These are phyloP conservation scores for Cordyceps cateniannulata DNA, from an alignment of 2,329 filamentous ascomycete species.

Conservation along the genomic window DNA sequence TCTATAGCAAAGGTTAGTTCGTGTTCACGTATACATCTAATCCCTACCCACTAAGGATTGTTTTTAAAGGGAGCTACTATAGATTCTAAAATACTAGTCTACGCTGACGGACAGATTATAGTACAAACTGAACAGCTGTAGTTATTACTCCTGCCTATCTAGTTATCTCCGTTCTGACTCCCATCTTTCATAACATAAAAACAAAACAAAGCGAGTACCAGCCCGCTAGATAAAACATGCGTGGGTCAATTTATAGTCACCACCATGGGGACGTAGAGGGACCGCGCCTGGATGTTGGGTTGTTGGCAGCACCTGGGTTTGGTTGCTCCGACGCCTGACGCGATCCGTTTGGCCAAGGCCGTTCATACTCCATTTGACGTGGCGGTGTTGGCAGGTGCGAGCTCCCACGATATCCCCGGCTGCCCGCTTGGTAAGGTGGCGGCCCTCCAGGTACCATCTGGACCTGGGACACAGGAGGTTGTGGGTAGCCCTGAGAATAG, in stretches of 20 bases:
- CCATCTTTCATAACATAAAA: background rate
- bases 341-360: background rate
- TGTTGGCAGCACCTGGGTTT: background rate
- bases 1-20: background rate
- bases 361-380: background rate
- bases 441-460: background rate
- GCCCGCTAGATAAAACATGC: background rate
- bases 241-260: background rate
- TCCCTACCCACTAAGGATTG: background rate
- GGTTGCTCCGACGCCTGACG: background rate
- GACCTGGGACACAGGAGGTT: background rate
- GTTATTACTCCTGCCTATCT: background rate
- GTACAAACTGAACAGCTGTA: background rate
- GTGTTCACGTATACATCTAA: background rate
- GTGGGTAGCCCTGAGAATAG: background rate
- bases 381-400: background rate
- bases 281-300: background rate
- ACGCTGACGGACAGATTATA: background rate
- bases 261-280: background rate
- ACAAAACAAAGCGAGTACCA: background rate
- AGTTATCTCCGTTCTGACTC: background rate
- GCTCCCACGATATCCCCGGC: background rate
- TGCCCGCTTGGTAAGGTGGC: background rate
- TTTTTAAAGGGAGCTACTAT: background rate
- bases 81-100: background rate